Conservation (phyloP, 2,329 filamentous ascomycete genomes). For the Simplicillium sp. region DNA sequence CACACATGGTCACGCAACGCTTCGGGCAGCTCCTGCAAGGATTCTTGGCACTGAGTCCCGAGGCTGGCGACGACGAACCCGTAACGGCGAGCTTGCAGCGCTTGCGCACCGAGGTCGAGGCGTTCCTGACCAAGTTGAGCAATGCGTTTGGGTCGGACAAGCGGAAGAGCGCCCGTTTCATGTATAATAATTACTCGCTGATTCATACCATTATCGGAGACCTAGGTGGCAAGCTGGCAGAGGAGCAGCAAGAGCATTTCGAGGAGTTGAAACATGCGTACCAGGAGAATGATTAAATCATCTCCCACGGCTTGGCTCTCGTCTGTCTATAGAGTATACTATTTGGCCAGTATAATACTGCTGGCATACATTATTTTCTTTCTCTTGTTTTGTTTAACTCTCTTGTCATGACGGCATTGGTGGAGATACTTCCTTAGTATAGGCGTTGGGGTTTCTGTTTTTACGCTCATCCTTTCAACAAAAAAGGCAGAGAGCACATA, state of each 20-base stretch:
- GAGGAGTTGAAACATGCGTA: conserved; percentile 53
- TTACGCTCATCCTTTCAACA: no score
- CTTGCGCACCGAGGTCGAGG: conserved; percentile 72
- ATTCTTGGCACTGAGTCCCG: conserved; percentile 72
- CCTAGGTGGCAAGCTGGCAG: conserved; percentile 59
- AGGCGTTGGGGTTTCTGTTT: no score
- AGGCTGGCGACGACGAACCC: conserved; percentile 90
- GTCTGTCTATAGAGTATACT: no score
- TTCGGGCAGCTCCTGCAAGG: conserved; percentile 89
- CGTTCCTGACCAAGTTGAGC: conserved; percentile 69
- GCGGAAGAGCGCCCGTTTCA: conserved; percentile 74
- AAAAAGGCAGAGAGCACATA: no score
- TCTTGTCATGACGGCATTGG: no score
- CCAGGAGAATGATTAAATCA: conserved; percentile 30
- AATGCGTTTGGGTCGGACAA: conserved; percentile 63
- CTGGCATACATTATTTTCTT: no score
- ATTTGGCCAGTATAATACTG: no score
- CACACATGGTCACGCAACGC: conserved; percentile 86
- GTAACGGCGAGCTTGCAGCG: conserved; percentile 72
- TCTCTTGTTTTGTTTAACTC: no score
- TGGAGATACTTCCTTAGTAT: no score
- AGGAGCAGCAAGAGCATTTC: conserved; percentile 69
- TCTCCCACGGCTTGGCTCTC: no score
- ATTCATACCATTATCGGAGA: conserved; percentile 88
- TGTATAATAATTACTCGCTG: conserved; percentile 94